phyloP scores from a whole-genome alignment of 2,329 filamentous ascomycete genomes.

The Capronia americana region DNA sequence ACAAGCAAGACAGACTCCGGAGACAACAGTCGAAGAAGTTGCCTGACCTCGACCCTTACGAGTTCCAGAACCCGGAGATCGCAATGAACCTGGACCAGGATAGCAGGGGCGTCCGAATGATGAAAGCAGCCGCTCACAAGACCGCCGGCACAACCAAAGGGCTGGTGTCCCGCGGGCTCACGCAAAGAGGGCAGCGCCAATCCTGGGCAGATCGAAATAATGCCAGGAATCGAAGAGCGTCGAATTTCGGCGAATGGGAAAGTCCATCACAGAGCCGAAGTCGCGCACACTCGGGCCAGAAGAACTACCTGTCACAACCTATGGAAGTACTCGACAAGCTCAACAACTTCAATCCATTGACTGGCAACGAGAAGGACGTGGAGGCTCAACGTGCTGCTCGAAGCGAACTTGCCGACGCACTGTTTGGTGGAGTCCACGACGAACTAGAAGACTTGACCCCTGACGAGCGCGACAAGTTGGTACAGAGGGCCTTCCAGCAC shows the following conservation, averaged over 20 bases:
- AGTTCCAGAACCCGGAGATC: slow-evolving; percentile 41
- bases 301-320: slow-evolving; percentile 25
- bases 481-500: slow-evolving; percentile 89
- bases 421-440: slow-evolving; percentile 87
- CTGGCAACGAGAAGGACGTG: slow-evolving; percentile 64
- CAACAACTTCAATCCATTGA: slow-evolving; percentile 41
- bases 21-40: slow-evolving; percentile 39
- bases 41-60: slow-evolving; percentile 38
- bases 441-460: slow-evolving; percentile 94
- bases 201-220: slow-evolving; percentile 51
- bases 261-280: slow-evolving; percentile 28
- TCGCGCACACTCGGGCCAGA: slow-evolving; percentile 14
- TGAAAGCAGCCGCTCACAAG: slow-evolving; percentile 33
- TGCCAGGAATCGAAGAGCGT: slow-evolving; percentile 49
- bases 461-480: slow-evolving; percentile 83
- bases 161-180: slow-evolving; percentile 26
- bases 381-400: slow-evolving; percentile 70
- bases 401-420: slow-evolving; percentile 71
- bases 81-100: slow-evolving; percentile 37
- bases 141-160: slow-evolving; percentile 35
- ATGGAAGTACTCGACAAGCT: slow-evolving; percentile 36
- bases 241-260: slow-evolving; percentile 49
- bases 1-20: slow-evolving; percentile 34
- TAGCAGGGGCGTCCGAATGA: slow-evolving; percentile 35
- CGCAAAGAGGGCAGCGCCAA: slow-evolving; percentile 26